A percentile compares a stretch with the other conserved stretches of the same genome.
phyloP scores from a whole-genome alignment of 768 basidiomycete species.

The Suillus spraguei region DNA sequence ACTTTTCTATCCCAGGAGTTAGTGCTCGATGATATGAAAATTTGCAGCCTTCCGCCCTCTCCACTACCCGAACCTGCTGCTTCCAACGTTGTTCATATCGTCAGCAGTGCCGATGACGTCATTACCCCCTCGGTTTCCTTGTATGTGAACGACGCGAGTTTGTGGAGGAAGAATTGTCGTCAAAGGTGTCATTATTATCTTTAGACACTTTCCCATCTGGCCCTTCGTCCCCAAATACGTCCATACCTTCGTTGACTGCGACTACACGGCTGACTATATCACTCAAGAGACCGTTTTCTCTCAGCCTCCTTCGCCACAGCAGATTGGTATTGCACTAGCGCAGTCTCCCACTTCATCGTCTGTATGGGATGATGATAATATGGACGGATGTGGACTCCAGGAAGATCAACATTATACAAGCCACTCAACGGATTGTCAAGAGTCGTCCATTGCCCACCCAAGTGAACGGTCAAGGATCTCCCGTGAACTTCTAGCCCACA shows the following conservation, averaged over 20 bases:
- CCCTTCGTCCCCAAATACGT: slow-evolving; percentile 28
- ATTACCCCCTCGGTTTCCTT: not conserved
- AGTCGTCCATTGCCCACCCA: not conserved
- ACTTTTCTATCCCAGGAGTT: not conserved
- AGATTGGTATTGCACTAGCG: not conserved
- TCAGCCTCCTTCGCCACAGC: not conserved
- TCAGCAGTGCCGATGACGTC: not conserved
- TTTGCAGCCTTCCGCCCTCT: not conserved
- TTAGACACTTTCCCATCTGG: slow-evolving; percentile 17
- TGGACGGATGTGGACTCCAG: not conserved
- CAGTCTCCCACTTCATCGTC: not conserved
- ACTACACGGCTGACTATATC: slow-evolving; percentile 1
- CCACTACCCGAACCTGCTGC: not conserved
- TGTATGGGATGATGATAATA: not conserved
- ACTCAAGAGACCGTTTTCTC: not conserved
- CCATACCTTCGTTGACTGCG: slow-evolving; percentile 21
- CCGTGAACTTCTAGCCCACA: slow-evolving; percentile 6
- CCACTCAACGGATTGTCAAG: not conserved
- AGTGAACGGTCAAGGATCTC: not conserved
- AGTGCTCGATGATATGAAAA: not conserved
- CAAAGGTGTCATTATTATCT: slow-evolving; percentile 20
- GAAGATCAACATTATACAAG: not conserved
- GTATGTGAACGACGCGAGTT: not conserved
- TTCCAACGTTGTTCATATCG: not conserved
- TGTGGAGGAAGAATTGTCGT: slow-evolving; percentile 16